These are phyloP conservation scores for Symbiodinium natans DNA, from an alignment of 73 alveolate genomes.

Conservation along the genomic window DNA sequence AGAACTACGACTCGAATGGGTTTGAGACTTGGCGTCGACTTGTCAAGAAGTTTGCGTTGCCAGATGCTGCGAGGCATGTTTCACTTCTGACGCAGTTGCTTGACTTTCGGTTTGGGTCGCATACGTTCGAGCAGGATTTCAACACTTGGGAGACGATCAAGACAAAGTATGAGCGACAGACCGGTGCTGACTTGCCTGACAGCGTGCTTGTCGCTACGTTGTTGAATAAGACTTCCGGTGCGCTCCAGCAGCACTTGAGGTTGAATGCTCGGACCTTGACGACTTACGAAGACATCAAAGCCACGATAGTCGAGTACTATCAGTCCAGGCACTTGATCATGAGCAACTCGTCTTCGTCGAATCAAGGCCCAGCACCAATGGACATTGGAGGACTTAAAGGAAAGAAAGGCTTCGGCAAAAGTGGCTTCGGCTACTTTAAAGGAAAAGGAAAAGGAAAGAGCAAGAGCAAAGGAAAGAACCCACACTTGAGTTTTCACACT, in stretches of 20 bases:
- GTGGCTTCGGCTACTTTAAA: neutral
- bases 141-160: neutral
- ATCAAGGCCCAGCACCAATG: neutral
- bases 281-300: neutral
- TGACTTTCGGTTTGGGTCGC: neutral
- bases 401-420: neutral
- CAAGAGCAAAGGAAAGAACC: neutral
- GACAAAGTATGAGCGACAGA: neutral
- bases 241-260: neutral
- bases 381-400: neutral
- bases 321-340: neutral
- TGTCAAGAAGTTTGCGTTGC: neutral
- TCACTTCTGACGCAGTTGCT: neutral
- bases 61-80: neutral
- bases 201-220: neutral
- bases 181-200: neutral
- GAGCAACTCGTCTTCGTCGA: neutral
- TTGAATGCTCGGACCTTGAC: neutral
- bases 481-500: neutral
- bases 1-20: neutral
- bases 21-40: constrained; percentile 30
- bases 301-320: neutral
- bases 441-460: neutral
- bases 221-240: neutral
- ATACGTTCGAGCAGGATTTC: neutral